phyloP scores from a whole-genome alignment of 306 rosid species.

The Cyamopsis tetragonoloba region DNA sequence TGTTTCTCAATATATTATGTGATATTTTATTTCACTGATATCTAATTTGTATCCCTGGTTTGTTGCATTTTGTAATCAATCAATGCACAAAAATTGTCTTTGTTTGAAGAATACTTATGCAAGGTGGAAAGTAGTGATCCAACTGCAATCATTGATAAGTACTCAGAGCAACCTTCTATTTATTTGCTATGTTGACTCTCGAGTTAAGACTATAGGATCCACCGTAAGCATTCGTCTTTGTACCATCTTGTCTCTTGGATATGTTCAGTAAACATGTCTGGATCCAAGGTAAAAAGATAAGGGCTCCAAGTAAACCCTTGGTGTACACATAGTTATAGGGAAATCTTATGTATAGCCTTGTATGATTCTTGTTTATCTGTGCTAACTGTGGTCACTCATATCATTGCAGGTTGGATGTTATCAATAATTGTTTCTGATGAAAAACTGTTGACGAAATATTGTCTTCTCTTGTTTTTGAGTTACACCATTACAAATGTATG shows the following conservation, averaged over 20 bases:
- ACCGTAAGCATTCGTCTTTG: no score
- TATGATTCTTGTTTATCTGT: conserved; percentile 14
- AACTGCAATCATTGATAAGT: conserved; percentile 47
- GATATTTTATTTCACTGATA: conserved; percentile 14
- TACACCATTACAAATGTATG: not conserved
- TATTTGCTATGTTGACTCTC: no score
- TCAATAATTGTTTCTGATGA: conserved; percentile 78
- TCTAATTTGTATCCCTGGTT: conserved; percentile 1
- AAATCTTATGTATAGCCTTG: no score
- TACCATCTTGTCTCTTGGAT: no score
- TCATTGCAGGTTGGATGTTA: conserved; percentile 63
- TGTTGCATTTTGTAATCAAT: conserved; percentile 25
- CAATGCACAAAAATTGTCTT: conserved; percentile 50
- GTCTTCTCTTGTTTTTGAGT: conserved; percentile 53
- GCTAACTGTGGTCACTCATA: not conserved
- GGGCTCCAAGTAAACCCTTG: no score
- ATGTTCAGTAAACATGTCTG: no score
- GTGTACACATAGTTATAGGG: no score
- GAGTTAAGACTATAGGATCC: no score
- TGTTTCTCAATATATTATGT: not conserved
- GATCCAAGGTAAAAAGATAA: no score
- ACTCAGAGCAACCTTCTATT: conserved; percentile 54
- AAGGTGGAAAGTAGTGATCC: conserved; percentile 54
- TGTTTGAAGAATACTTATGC: conserved; percentile 69
- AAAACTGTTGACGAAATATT: conserved; percentile 71